Base-by-base conservation (phyloP, 2,329 filamentous ascomycete genomes). In the Alternaria sp. region DNA sequence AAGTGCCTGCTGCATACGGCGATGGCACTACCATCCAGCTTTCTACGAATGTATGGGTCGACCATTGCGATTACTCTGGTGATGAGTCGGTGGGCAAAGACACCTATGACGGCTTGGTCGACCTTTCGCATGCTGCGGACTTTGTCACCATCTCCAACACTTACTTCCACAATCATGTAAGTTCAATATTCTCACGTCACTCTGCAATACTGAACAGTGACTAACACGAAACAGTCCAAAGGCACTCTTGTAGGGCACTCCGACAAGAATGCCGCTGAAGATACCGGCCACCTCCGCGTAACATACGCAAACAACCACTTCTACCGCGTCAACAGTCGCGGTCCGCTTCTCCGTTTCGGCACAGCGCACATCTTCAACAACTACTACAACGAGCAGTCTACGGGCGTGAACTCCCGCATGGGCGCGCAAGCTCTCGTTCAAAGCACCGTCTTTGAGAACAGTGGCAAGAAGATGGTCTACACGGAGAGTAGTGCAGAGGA, bases 271-370 rank as follows among this genome's bases (percentile, higher is more conserved):
- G 78, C 67, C 28, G 79, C 71, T 52, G 68, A 71, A 53, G 89
- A 91, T 78, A 85, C 73, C 1, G 88, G 88, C 65, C 81, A 87
- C 70, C 83, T 90, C 32, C 85, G 82, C 74, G 80, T 90, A 41
- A 90, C 89, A 56, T 89, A 88, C 73, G 84, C 85, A 78, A 86
- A 90, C 83, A 90, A 90, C 83, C 82, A 85, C 81, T 90, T 84
- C 83, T 74, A 74, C 69, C 88, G 89, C 79, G 78, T 89, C 70
- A 86, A 87, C 81, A 88, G 85, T 7, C 88, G 89, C 54, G 80
- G 80, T 1, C 89, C 89, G 5, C 85, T 85, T 4, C 74, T 90
- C 70, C 87, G 88, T 63, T 90, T 90, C 79, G 89, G 88, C 40
- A 89, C 86, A 46, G 86, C 80, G 5, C 89, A 91, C 79, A 74